A percentile compares a stretch with the other conserved stretches of the same genome.
These are phyloP conservation scores for Zasmidium cellare DNA, from an alignment of 2,329 filamentous ascomycete genomes.

Conservation along the genomic window DNA sequence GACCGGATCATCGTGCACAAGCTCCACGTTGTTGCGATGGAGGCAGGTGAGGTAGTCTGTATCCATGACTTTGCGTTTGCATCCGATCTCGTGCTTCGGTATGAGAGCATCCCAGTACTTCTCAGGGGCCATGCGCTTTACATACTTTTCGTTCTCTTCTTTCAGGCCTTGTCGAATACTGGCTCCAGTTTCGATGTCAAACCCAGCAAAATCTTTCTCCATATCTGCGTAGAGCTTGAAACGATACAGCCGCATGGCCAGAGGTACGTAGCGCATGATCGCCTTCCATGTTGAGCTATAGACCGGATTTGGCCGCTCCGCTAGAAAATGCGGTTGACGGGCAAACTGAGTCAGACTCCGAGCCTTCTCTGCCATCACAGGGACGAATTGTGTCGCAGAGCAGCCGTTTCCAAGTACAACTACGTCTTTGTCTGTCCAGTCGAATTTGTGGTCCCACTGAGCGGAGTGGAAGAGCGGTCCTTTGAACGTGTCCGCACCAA, in stretches of 20 bases:
- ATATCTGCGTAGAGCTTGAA: slow-evolving; percentile 44
- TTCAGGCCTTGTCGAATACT: slow-evolving; percentile 38
- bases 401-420: slow-evolving; percentile 48
- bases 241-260: slow-evolving; percentile 48
- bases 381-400: slow-evolving; percentile 51
- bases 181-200: slow-evolving; percentile 41
- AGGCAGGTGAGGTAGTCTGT: slow-evolving; percentile 48
- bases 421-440: slow-evolving; percentile 40
- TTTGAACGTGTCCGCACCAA: slow-evolving; percentile 34
- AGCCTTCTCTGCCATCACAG: slow-evolving; percentile 43
- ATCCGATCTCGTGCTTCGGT: slow-evolving; percentile 48
- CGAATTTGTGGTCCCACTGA: slow-evolving; percentile 42
- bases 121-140: slow-evolving; percentile 43
- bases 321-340: slow-evolving; percentile 53
- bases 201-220: slow-evolving; percentile 47
- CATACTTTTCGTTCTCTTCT: slow-evolving; percentile 45
- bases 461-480: slow-evolving; percentile 44
- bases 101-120: slow-evolving; percentile 48
- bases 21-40: slow-evolving; percentile 45
- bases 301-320: slow-evolving; percentile 45
- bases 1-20: slow-evolving; percentile 44
- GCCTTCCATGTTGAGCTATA: slow-evolving; percentile 45
- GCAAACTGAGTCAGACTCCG: slow-evolving; percentile 49
- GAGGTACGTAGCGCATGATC: slow-evolving; percentile 48
- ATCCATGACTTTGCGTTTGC: slow-evolving; percentile 51